These are phyloP conservation scores for Fusarium cyanostomum DNA, from an alignment of 2,329 filamentous ascomycete species.

Conservation along the genomic window DNA sequence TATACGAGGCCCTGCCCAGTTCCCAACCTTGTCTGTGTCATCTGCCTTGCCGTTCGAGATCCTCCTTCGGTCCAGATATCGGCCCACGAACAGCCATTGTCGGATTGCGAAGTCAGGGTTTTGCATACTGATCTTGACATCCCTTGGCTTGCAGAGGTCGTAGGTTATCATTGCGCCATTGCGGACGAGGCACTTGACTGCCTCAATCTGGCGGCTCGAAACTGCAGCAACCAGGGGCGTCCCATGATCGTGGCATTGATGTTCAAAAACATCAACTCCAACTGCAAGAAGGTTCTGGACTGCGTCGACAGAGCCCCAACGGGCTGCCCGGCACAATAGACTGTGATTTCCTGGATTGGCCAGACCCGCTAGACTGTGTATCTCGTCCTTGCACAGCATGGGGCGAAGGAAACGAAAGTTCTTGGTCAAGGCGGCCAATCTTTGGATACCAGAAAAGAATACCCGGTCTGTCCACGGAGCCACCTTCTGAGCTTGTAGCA, in stretches of 20 bases:
- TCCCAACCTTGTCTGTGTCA: background rate
- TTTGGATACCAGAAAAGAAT: background rate
- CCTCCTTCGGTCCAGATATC: background rate
- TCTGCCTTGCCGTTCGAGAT: background rate
- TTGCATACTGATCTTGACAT: background rate
- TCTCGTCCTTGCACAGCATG: background rate
- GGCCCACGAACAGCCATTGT: background rate
- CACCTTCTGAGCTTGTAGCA: background rate
- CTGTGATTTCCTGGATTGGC: background rate
- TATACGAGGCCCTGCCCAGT: background rate
- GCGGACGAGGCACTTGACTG: background rate
- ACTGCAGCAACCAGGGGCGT: background rate
- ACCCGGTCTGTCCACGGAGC: background rate
- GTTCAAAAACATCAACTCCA: background rate
- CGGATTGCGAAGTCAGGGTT: background rate
- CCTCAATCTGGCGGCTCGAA: background rate
- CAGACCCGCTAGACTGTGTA: background rate
- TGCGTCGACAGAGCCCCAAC: background rate
- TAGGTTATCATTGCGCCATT: background rate
- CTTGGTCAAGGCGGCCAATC: background rate
- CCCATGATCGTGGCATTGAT: conserved; percentile 1
- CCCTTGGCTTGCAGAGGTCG: background rate
- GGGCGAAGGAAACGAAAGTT: background rate
- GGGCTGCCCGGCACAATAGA: background rate
- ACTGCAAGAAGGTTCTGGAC: background rate